These are phyloP conservation scores for Desmodesmus armatus DNA, from an alignment of 139 green algal genomes.

Conservation along the genomic window DNA sequence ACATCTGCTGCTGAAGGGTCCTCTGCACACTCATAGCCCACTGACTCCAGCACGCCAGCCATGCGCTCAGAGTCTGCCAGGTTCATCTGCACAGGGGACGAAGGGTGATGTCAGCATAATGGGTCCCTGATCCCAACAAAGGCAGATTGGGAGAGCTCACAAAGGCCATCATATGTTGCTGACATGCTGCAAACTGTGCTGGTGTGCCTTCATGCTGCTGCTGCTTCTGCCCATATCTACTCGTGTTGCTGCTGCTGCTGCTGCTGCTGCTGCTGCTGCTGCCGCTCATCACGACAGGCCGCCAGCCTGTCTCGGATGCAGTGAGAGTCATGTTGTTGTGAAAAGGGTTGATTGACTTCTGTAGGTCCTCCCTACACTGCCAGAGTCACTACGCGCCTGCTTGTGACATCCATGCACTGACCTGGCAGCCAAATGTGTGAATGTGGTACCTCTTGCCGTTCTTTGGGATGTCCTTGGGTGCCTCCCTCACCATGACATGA, in stretches of 20 bases:
- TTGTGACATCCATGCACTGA: no score
- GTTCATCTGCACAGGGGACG: conserved; percentile 93
- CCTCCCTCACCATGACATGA: conserved; percentile 53
- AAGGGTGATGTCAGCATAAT: no score
- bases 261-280: background rate
- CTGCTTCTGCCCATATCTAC: background rate
- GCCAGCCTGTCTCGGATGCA: no score
- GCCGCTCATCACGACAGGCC: no score
- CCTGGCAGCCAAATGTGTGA: conserved; percentile 96
- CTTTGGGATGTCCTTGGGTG: conserved; percentile 40
- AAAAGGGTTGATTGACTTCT: no score
- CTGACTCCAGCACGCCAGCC: conserved; percentile 90
- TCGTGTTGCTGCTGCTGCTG: background rate
- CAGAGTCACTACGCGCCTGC: no score
- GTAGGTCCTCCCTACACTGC: no score
- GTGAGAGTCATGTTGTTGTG: no score
- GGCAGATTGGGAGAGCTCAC: background rate
- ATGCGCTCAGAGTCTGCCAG: conserved; percentile 96
- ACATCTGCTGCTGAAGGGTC: conserved; percentile 90
- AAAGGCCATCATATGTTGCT: background rate
- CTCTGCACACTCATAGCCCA: conserved; percentile 85
- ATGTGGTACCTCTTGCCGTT: conserved; percentile 93
- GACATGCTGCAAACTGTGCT: background rate
- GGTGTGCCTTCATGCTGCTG: background rate
- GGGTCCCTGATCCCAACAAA: background rate